These are phyloP conservation scores for Cordyceps farinosa DNA, from an alignment of 2,329 filamentous ascomycete genomes.

Conservation along the genomic window DNA sequence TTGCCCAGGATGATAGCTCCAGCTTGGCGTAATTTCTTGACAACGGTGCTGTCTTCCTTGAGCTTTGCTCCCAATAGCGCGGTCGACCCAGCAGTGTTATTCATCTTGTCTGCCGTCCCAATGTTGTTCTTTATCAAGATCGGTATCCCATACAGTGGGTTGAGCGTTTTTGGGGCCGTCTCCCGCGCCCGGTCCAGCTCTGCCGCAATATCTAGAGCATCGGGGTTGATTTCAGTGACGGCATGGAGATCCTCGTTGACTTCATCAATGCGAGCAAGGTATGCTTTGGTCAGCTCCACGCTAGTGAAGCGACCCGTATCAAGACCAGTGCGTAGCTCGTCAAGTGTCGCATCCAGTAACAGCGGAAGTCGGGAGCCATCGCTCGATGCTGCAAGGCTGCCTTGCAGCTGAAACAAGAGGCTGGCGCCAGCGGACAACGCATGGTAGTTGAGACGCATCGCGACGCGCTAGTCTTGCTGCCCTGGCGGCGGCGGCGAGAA, in stretches of 20 bases:
- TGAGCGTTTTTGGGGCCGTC: constrained; percentile 19
- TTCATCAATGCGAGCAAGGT: constrained; percentile 27
- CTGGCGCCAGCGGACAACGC: not conserved
- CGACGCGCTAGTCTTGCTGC: not conserved
- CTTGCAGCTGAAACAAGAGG: not conserved
- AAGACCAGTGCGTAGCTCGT: constrained; percentile 22
- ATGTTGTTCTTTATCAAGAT: constrained; percentile 67
- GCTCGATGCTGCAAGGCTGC: not conserved
- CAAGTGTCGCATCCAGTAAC: constrained; percentile 24
- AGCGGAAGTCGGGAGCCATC: constrained; percentile 6
- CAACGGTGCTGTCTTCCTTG: constrained; percentile 54
- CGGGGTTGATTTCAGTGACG: constrained; percentile 37
- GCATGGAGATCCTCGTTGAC: constrained; percentile 26
- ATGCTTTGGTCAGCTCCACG: constrained; percentile 34
- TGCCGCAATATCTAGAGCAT: constrained; percentile 37
- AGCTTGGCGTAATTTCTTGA: constrained; percentile 54
- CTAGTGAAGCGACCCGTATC: constrained; percentile 31
- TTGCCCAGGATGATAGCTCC: constrained; percentile 66
- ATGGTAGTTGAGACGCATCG: not conserved
- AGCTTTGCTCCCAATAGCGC: constrained; percentile 57
- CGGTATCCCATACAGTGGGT: constrained; percentile 61
- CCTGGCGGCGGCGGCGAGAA: not conserved
- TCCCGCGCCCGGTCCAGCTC: constrained; percentile 30
- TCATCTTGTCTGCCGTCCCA: constrained; percentile 58
- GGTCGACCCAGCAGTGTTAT: constrained; percentile 61